Conservation (phyloP, 169 alveolate species). For the Eimeria praecox region DNA sequence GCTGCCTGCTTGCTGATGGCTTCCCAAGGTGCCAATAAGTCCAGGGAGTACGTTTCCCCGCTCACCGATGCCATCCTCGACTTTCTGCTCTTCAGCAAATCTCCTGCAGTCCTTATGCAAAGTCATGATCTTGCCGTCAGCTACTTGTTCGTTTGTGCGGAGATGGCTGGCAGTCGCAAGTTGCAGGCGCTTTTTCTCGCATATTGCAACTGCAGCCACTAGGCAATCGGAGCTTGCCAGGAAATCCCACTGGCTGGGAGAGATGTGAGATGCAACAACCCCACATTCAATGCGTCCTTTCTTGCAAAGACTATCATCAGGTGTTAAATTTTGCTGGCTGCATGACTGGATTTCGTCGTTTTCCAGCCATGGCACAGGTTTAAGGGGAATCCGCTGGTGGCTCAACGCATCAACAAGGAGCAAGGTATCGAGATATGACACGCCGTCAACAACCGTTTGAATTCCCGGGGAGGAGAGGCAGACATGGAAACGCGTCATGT, state of each 20-base stretch:
- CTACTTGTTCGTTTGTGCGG: not conserved
- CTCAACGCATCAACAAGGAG: slow-evolving; percentile 31
- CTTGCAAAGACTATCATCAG: not conserved
- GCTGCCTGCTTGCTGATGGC: not conserved
- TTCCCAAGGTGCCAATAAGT: not conserved
- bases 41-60: not conserved
- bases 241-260: slow-evolving; percentile 71
- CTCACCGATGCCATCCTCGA: not conserved
- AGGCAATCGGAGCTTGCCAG: slow-evolving; percentile 57
- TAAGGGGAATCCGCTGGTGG: slow-evolving; percentile 19
- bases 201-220: slow-evolving; percentile 38
- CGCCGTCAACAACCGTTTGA: slow-evolving; percentile 63
- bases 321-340: not conserved
- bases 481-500: slow-evolving; percentile 65
- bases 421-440: slow-evolving; percentile 48
- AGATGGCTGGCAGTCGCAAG: not conserved
- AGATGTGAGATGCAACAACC: slow-evolving; percentile 25
- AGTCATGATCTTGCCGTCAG: not conserved
- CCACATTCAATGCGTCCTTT: slow-evolving; percentile 34
- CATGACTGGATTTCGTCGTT: not conserved
- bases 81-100: not conserved
- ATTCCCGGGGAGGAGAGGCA: slow-evolving; percentile 70
- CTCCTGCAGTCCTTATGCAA: not conserved
- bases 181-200: slow-evolving; percentile 41
- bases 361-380: slow-evolving; percentile 7